Base-by-base conservation (phyloP, 2,329 filamentous ascomycete species). In the Sporothrix brunneoviolacea region DNA sequence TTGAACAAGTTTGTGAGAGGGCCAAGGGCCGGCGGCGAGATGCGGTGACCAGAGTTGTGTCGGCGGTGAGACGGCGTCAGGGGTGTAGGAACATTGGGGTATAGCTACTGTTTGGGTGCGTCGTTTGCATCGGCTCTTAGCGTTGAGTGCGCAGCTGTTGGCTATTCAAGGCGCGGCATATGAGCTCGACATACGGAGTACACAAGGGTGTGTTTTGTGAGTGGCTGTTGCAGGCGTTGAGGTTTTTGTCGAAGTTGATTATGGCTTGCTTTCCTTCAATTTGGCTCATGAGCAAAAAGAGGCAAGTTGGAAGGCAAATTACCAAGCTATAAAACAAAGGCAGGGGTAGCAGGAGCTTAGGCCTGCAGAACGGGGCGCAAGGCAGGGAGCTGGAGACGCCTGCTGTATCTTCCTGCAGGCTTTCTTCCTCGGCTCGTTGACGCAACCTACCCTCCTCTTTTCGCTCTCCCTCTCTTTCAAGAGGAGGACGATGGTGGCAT, bases 1-100 rank as follows among this genome's bases (percentile, higher is more conserved):
- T 16, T 19, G n/a, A n/a, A 42, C 10, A 21, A n/a, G 21, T n/a
- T 15, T 21, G 30, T 30, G 16, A 44, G 36, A 48, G 32, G 24
- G 19, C 19, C 19, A 19, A 40, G 16, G 44, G 35, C 21, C n/a
- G 33, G 18, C 30, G 28, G 46, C 36, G 46, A 46, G 46, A 46
- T 46, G 51, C 46, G 51, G 51, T 53, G 51, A 53, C 45, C 40
- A 40, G 40, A 27, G 40, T 37, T 27, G 36, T 46, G 41, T 28
- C 21, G 37, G 51, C 51, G 51, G 51, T 53, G 51, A 53, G 39
- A 30, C 43, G 39, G 30, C 8, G 36, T 13, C n/a, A n/a, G n/a
- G n/a, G n/a, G n/a, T n/a, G n/a, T n/a, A n/a, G n/a, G n/a, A n/a
- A n/a, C n/a, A n/a, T n/a, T n/a, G 24, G 24, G 24, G 5, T 28